A percentile compares a stretch with the other conserved stretches of the same genome.
phyloP scores from a whole-genome alignment of 805 yeast species.

The Scheffersomyces ergatensis region DNA sequence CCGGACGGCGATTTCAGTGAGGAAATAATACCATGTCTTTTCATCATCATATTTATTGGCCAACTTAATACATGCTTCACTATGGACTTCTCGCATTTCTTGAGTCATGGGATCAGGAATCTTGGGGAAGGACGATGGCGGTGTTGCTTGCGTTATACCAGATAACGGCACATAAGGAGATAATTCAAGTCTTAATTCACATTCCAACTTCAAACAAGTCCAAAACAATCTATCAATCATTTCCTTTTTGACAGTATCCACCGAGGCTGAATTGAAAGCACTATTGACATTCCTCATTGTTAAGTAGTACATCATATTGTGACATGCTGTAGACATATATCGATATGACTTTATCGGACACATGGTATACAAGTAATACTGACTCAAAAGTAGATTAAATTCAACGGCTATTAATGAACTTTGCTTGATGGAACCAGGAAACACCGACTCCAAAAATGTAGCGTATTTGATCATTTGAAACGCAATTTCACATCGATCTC shows the following conservation, averaged over 20 bases:
- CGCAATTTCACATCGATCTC: constrained; percentile 20
- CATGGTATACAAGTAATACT: constrained; percentile 23
- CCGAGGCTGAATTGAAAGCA: neutral
- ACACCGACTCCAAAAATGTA: constrained; percentile 14
- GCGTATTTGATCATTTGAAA: constrained; percentile 20
- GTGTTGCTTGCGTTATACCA: constrained; percentile 27
- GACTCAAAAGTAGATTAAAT: constrained; percentile 22
- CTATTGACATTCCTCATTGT: constrained; percentile 13
- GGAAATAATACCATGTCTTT: constrained; percentile 36
- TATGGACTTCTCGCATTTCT: constrained; percentile 12
- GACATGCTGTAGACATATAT: constrained; percentile 22
- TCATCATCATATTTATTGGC: constrained; percentile 23
- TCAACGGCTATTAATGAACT: constrained; percentile 15
- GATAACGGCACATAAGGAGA: constrained; percentile 31
- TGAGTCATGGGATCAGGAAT: constrained; percentile 22
- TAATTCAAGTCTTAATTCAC: constrained; percentile 32
- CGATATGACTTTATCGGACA: constrained; percentile 26
- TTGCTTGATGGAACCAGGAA: constrained; percentile 16
- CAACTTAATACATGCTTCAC: constrained; percentile 20
- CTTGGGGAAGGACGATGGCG: constrained; percentile 31
- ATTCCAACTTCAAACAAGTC: constrained; percentile 36
- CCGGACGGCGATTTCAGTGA: constrained; percentile 39
- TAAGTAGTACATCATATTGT: constrained; percentile 27
- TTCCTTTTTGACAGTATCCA: constrained; percentile 9
- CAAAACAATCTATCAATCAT: constrained; percentile 31